Conservation (phyloP, 305 asterid species). For the Plantago rigida region DNA sequence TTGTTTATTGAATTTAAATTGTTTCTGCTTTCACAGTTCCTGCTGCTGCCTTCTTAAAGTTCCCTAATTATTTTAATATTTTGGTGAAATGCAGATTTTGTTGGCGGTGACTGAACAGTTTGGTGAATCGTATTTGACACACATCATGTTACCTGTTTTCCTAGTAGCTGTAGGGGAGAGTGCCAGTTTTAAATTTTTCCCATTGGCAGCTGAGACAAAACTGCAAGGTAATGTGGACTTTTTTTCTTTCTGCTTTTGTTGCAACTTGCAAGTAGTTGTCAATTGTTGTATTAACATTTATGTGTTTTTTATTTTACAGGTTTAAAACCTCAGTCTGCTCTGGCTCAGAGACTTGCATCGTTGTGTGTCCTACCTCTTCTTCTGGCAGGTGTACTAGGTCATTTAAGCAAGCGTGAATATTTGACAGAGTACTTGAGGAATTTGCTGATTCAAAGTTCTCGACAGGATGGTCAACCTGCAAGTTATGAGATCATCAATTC, state of each 20-base stretch:
- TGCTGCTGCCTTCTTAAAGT: too few relatives aligned
- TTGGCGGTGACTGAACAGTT: slow-evolving; percentile 57
- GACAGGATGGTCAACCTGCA: slow-evolving; percentile 49
- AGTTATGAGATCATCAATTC: slow-evolving; percentile 69
- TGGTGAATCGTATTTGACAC: slow-evolving; percentile 73
- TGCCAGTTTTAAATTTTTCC: slow-evolving; percentile 61
- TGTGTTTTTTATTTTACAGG: slow-evolving; percentile 34
- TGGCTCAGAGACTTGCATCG: slow-evolving; percentile 62
- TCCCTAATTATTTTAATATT: slow-evolving; percentile 11
- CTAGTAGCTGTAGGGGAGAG: slow-evolving; percentile 79
- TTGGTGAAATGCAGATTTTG: slow-evolving; percentile 55
- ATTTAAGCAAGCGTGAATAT: slow-evolving; percentile 57
- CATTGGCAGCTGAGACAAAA: slow-evolving; percentile 48
- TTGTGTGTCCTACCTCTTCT: slow-evolving; percentile 87
- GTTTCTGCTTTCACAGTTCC: slow-evolving; percentile 16
- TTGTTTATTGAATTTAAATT: slow-evolving; percentile 19
- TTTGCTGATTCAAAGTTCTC: slow-evolving; percentile 57
- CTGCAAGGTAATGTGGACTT: slow-evolving; percentile 43
- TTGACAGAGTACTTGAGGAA: slow-evolving; percentile 67
- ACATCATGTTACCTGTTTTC: slow-evolving; percentile 80
- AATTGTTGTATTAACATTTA: slow-evolving; percentile 17
- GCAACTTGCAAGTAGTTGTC: slow-evolving; percentile 1
- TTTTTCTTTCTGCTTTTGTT: slow-evolving; percentile 11
- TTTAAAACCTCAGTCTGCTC: slow-evolving; percentile 65
- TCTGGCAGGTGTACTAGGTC: slow-evolving; percentile 89